Evolutionary conservation across 495 filamentous ascomycete genomes (phyloP).

Genomic region (Hypoxylon intermedium): DNA sequence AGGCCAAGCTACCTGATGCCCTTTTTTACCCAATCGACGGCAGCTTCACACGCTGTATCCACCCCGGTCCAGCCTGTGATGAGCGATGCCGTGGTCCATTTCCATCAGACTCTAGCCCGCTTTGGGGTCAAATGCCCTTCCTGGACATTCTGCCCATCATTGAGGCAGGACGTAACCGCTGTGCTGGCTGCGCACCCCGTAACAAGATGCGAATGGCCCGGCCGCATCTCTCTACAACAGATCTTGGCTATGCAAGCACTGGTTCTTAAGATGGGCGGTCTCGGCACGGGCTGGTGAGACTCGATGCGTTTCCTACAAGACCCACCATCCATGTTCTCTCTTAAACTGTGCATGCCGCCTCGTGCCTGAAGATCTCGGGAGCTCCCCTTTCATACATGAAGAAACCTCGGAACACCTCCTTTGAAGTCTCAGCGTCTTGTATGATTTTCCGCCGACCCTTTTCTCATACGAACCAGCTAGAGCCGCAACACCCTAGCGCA

Average conservation of each 20-base stretch:
- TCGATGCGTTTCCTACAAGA: slow-evolving; percentile 39
- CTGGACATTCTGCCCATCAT: slow-evolving; percentile 44
- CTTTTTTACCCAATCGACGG: slow-evolving; percentile 32
- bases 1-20: slow-evolving; percentile 16
- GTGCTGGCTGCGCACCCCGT: slow-evolving; percentile 18
- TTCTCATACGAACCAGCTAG: slow-evolving; percentile 45
- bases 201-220: slow-evolving; percentile 8
- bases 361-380: slow-evolving; percentile 33
- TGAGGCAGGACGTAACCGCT: slow-evolving; percentile 33
- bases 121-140: slow-evolving; percentile 24
- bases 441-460: slow-evolving; percentile 54
- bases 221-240: slow-evolving; percentile 8
- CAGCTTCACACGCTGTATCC: slow-evolving; percentile 27
- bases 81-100: slow-evolving; percentile 24
- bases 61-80: slow-evolving; percentile 14
- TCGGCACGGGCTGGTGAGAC: slow-evolving; percentile 39
- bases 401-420: slow-evolving; percentile 52
- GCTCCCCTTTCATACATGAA: slow-evolving; percentile 46
- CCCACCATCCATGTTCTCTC: slow-evolving; percentile 48
- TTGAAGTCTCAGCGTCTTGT: slow-evolving; percentile 46
- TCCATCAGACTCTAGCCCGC: slow-evolving; percentile 20
- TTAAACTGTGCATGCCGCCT: slow-evolving; percentile 47
- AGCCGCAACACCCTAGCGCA: slow-evolving; percentile 14
- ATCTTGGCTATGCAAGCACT: slow-evolving; percentile 36
- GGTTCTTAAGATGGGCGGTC: slow-evolving; percentile 36